Evolutionary conservation across 2,329 filamentous ascomycete genomes (phyloP).

Genomic region (Pseudopithomyces chartarum): DNA sequence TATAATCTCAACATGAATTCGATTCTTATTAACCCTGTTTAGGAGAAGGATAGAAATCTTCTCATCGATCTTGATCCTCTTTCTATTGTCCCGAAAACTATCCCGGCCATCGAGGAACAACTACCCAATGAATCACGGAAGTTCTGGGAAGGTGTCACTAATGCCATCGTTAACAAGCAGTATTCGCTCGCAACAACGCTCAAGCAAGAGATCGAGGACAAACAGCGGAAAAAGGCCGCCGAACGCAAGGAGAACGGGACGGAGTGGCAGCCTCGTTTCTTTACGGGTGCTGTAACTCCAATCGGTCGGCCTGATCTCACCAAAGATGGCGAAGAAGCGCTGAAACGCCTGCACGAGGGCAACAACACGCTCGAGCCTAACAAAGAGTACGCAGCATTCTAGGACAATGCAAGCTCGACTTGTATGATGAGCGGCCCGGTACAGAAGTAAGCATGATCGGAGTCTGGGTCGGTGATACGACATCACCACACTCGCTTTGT

Average conservation of each 20-base stretch:
- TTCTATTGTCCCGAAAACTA: slow-evolving; percentile 74
- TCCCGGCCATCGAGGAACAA: slow-evolving; percentile 79
- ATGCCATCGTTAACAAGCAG: slow-evolving; percentile 82
- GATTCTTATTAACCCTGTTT: slow-evolving; percentile 9
- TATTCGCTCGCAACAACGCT: slow-evolving; percentile 81
- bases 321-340: slow-evolving; percentile 62
- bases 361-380: slow-evolving; percentile 55
- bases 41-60: slow-evolving; percentile 60
- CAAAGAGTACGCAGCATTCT: slow-evolving; percentile 48
- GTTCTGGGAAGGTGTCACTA: slow-evolving; percentile 87
- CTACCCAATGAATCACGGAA: slow-evolving; percentile 86
- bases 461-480: slow-evolving; percentile 6
- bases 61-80: slow-evolving; percentile 90
- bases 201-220: slow-evolving; percentile 91
- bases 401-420: slow-evolving; percentile 1
- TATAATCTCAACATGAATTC: slow-evolving; percentile 8
- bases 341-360: slow-evolving; percentile 61
- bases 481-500: slow-evolving; percentile 4
- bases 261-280: slow-evolving; percentile 87
- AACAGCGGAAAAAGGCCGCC: slow-evolving; percentile 81
- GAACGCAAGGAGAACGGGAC: slow-evolving; percentile 72
- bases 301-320: slow-evolving; percentile 67
- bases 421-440: neutral
- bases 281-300: slow-evolving; percentile 66
- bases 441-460: slow-evolving; percentile 1